Evolutionary conservation across 225 moss, liverwort and hornwort species (phyloP).

Genomic region (Sphagnum contortum): DNA sequence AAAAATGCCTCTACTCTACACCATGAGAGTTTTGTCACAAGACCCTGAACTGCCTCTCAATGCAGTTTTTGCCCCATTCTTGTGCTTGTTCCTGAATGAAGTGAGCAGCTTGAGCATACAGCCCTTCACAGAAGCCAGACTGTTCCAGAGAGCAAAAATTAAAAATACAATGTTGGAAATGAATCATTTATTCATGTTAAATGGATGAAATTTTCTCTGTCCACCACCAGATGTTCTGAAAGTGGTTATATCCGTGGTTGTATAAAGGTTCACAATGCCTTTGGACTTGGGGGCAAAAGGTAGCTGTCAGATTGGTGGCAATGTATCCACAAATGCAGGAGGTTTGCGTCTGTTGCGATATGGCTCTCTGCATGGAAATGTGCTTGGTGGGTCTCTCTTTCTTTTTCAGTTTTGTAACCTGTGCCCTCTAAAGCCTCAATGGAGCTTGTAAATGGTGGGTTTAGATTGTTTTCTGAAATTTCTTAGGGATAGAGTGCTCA

Average conservation of each 20-base stretch:
- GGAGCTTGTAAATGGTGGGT: no score
- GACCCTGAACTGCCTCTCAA: no score
- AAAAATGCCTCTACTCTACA: no score
- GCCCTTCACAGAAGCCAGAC: no score
- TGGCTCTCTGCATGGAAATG: conserved; percentile 91
- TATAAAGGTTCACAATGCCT: conserved; percentile 81
- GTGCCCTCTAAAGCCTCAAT: no score
- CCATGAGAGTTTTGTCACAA: no score
- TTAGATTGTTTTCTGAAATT: no score
- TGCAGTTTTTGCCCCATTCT: conserved; percentile 6
- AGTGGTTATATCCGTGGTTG: neutral
- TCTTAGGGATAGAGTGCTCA: no score
- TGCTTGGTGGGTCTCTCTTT: conserved; percentile 45
- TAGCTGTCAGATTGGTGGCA: conserved; percentile 99
- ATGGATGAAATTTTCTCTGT: neutral
- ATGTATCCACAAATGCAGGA: conserved; percentile 94
- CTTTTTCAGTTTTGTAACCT: neutral
- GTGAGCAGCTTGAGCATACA: no score
- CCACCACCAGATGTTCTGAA: no score
- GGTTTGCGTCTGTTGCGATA: conserved; percentile 88
- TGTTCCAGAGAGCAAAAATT: no score
- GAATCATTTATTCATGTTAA: neutral
- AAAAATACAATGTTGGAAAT: no score
- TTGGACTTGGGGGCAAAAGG: conserved; percentile 98
- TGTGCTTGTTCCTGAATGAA: conserved; percentile 1